phyloP scores from a whole-genome alignment of 2,329 filamentous ascomycete genomes.

The Xylaria multiplex region DNA sequence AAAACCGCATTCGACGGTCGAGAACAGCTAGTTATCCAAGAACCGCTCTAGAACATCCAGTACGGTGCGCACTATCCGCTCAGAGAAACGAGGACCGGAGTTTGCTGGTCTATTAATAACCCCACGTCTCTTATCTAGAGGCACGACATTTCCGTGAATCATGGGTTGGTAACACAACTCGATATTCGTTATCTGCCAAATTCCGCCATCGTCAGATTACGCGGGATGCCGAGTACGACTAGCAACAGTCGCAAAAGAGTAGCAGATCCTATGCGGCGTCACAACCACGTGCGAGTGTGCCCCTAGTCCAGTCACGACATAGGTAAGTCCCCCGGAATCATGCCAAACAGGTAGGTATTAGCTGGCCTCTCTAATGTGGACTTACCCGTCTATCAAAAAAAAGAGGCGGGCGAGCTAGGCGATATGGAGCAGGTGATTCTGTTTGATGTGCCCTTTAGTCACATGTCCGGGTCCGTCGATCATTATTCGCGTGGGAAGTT shows the following conservation, averaged over 20 bases:
- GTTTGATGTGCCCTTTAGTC: slow-evolving; percentile 4
- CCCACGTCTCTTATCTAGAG: slow-evolving; percentile 28
- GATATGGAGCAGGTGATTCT: slow-evolving; percentile 27
- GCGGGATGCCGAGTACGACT: slow-evolving; percentile 17
- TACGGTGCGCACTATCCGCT: neutral
- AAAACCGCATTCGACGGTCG: neutral
- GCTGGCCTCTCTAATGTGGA: neutral
- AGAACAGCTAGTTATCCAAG: neutral
- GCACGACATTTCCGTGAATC: neutral
- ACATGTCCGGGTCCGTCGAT: slow-evolving; percentile 9
- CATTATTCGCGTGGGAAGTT: slow-evolving; percentile 19
- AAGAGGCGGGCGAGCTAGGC: slow-evolving; percentile 15
- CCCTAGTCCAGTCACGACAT: slow-evolving; percentile 1
- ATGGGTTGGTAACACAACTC: slow-evolving; percentile 7
- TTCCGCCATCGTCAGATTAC: slow-evolving; percentile 12
- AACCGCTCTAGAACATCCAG: neutral
- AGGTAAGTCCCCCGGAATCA: neutral
- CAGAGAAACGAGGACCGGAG: neutral
- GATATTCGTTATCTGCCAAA: slow-evolving; percentile 3
- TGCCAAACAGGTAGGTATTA: neutral
- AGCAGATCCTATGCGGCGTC: slow-evolving; percentile 7
- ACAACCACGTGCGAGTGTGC: slow-evolving; percentile 22
- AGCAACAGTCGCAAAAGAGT: neutral
- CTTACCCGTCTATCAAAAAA: neutral
- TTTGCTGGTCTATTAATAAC: slow-evolving; percentile 14